Evolutionary conservation across 2,329 filamentous ascomycete genomes (phyloP).

Genomic region (Onygenales sp.): DNA sequence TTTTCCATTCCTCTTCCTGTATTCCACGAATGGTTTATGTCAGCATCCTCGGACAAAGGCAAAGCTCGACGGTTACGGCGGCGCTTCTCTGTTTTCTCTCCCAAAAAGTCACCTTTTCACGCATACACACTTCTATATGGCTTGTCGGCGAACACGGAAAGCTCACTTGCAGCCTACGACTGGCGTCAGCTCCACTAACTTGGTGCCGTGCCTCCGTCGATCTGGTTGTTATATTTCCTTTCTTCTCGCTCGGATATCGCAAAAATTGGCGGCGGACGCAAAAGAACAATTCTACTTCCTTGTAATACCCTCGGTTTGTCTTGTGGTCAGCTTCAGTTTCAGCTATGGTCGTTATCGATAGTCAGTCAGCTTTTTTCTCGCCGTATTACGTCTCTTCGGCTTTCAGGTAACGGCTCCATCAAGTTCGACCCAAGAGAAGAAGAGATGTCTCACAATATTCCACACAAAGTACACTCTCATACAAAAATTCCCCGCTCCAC

Average conservation of each 20-base stretch:
- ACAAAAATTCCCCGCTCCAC: background rate
- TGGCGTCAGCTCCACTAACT: constrained; percentile 14
- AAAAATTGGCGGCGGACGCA: constrained; percentile 33
- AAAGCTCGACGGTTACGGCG: constrained; percentile 27
- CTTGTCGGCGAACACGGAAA: constrained; percentile 25
- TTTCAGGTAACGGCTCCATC: constrained; percentile 33
- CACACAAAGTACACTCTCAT: background rate
- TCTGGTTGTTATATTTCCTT: constrained; percentile 26
- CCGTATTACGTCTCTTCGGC: constrained; percentile 26
- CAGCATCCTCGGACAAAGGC: constrained; percentile 19
- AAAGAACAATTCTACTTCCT: constrained; percentile 26
- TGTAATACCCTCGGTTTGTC: constrained; percentile 37
- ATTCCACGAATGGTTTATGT: constrained; percentile 28
- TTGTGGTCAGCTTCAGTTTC: constrained; percentile 32
- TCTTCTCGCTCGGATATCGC: constrained; percentile 29
- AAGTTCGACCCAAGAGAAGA: constrained; percentile 22
- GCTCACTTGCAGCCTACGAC: constrained; percentile 21
- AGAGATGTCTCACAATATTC: constrained; percentile 5
- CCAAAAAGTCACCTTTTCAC: constrained; percentile 25
- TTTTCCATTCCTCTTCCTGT: constrained; percentile 18
- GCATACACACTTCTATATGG: constrained; percentile 17
- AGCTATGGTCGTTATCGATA: constrained; percentile 30
- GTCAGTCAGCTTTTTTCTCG: constrained; percentile 28
- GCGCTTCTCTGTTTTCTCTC: constrained; percentile 28
- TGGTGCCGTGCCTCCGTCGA: background rate